These are phyloP conservation scores for Halophytophthora polymorphica DNA, from an alignment of 352 stramenopile species.

Conservation along the genomic window DNA sequence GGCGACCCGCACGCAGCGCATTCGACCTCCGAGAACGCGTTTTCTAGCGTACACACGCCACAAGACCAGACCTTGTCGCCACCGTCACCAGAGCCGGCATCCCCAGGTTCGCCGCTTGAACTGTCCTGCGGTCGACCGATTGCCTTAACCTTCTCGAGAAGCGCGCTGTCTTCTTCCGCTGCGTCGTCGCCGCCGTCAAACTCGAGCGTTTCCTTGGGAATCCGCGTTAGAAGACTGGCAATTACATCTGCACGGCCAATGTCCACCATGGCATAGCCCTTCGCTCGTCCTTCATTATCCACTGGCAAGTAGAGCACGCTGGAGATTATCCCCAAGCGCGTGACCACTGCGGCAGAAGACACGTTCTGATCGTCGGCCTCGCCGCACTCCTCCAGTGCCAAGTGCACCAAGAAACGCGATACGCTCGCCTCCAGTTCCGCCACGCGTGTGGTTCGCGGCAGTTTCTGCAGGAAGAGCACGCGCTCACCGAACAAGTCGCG, in stretches of 20 bases:
- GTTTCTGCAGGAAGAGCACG: constrained; percentile 62
- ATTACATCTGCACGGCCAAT: constrained; percentile 68
- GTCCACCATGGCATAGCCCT: constrained; percentile 65
- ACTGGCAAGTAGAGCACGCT: constrained; percentile 59
- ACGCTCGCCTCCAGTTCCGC: constrained; percentile 34
- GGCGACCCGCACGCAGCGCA: constrained; percentile 64
- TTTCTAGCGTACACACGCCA: constrained; percentile 68
- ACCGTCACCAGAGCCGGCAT: constrained; percentile 6
- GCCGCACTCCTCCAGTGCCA: constrained; percentile 70
- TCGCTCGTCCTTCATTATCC: constrained; percentile 38
- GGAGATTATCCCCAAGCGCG: constrained; percentile 59
- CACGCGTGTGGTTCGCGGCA: constrained; percentile 55
- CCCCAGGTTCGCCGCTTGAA: constrained; percentile 11
- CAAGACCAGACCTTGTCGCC: constrained; percentile 46
- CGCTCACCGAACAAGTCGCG: constrained; percentile 45
- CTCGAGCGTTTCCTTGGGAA: constrained; percentile 47
- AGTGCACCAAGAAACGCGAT: constrained; percentile 57
- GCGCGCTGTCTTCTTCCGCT: constrained; percentile 32
- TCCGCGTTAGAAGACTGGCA: constrained; percentile 36
- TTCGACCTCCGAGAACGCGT: constrained; percentile 46
- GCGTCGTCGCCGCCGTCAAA: constrained; percentile 56
- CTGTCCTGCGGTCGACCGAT: constrained; percentile 13
- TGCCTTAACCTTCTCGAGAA: constrained; percentile 37
- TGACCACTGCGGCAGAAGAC: constrained; percentile 57
- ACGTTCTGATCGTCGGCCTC: constrained; percentile 78